Base-by-base conservation (phyloP, 148 eudicot species). In the Nepenthes gracilis region DNA sequence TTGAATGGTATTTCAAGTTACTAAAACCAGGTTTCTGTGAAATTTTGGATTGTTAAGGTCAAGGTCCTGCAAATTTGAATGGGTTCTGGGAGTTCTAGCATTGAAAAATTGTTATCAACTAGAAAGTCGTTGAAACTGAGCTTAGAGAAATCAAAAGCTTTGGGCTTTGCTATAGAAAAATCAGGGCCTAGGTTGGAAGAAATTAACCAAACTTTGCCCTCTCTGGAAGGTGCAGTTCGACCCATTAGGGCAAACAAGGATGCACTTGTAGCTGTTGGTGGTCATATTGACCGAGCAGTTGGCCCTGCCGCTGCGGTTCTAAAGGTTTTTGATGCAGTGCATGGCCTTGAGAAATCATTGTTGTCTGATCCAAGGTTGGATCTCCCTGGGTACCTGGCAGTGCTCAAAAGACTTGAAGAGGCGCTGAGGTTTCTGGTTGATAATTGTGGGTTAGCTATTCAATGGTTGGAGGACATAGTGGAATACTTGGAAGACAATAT, bases 231-330 rank as follows among this genome's bases (percentile, higher is more conserved):
- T 47, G 83, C 90, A 33, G 81, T 87, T 33, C 69, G 89, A 10
- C 95, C 95, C 2, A 87, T 87, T 63, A 72, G 85, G 64, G 95
- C 95, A 15, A 78, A 74, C 50, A 70, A 64, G 58, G 87, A 79
- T 54, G 87, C 87, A 12, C 90, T 87, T 62, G 64, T 58, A 34
- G 67, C 87, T n/a, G 95, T 87, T 60, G 89, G 85, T 35, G 95
- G 95, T 56, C 95, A 87, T 63, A 84, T 87, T 33, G 83, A 87
- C 58, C 67, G 85, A 47, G 95, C 95, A 7, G 85, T 87, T 12
- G 95, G 87, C 8, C 95, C 95, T 3, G 95, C 95, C 13, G 86
- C 95, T 23, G 95, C 95, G 3, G 95, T 87, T 53, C 70, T 87
- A 7, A 87, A 83, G 76, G 95, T 87, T 33, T 84, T 87, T 50